Base-by-base conservation (phyloP, 2,329 filamentous ascomycete genomes). In the Hypoxylon sp. region DNA sequence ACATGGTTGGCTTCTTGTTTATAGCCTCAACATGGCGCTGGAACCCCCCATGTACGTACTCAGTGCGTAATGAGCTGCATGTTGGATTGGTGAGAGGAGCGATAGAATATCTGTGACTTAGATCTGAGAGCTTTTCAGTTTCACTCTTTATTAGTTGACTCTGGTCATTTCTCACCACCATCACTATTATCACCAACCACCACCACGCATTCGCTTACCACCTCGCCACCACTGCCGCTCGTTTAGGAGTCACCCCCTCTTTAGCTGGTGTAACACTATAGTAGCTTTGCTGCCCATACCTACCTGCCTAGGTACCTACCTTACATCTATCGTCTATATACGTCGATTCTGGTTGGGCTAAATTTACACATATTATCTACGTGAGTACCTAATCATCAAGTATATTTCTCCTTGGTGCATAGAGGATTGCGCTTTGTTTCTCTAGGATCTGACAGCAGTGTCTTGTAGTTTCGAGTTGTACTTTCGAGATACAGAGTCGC, bases 11-110 rank as follows among this genome's bases (percentile, higher is more conserved):
- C 34, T 11, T 25, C 2, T 47, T 54, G 52, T 59, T 51, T 54
- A 48, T 37, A 49, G 42, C 45, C 36, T 56, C 45, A 55, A 25
- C n/a, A n/a, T 47, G 31, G 23, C 17, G 32, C 44, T 43, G 44
- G 32, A 56, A 42, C 34, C 45, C 52, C 46, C 41, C 45, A 41
- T 40, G 38, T n/a, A n/a, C n/a, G n/a, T n/a, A n/a, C n/a, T n/a
- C n/a, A n/a, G n/a, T n/a, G n/a, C n/a, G n/a, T n/a, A n/a, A n/a
- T n/a, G n/a, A n/a, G n/a, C n/a, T n/a, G n/a, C n/a, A n/a, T n/a
- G n/a, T n/a, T n/a, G n/a, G n/a, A n/a, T n/a, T n/a, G n/a, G n/a
- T n/a, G n/a, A n/a, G n/a, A n/a, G n/a, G 23, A 19, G 26, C 15
- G 36, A 38, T 38, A 49, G 15, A 37, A 37, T 20, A 17, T 25